Evolutionary conservation across 768 basidiomycete species (phyloP), one percentile per base, ranked within the genome.

Genomic region (Pleurotus pulmonarius): DNA sequence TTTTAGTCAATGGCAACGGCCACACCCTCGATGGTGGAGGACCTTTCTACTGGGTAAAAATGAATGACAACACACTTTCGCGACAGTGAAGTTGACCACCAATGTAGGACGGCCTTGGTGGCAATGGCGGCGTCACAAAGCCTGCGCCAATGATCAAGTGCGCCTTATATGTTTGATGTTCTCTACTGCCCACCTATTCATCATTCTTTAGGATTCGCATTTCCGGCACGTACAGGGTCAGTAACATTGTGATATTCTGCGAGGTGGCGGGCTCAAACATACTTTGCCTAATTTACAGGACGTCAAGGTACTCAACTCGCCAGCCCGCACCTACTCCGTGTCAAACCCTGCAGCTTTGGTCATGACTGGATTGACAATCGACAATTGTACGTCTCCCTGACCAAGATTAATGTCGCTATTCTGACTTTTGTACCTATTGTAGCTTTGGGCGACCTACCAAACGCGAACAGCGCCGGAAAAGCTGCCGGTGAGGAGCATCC

Each of bases 371-470:
- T 64, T 82, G 22, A 75, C 64, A 15, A 75, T 88, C 55, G 83
- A 87, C 58, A 73, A 87, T 58, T 82, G 85, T 86, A 47, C 59
- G 79, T 63, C 4, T 11, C 7, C 7, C 9, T 29, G 29, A 8
- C 29, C 29, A 9, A 34, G 29, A 34, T 34, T 34, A 9, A 11
- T 34, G 5, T 34, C 29, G 11, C 29, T 18, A 6, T 29, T 34
- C 12, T n/a, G 25, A 13, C 25, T 20, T 49, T 20, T 20, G 13
- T 34, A 15, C 38, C 11, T 22, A 24, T n/a, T 52, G 7, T 57
- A 86, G 85, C 82, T 34, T 71, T 72, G 46, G 84, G 84, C 18
- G 76, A 81, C 58, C 59, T 62, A 8, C 73, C 83, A 0, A 86
- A 86, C 61, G 67, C 77, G 0, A 70, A 77, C 15, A 85, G 83